phyloP scores from a whole-genome alignment of 1,284 basidiomycete species.

The Xerocomus amazonicus region DNA sequence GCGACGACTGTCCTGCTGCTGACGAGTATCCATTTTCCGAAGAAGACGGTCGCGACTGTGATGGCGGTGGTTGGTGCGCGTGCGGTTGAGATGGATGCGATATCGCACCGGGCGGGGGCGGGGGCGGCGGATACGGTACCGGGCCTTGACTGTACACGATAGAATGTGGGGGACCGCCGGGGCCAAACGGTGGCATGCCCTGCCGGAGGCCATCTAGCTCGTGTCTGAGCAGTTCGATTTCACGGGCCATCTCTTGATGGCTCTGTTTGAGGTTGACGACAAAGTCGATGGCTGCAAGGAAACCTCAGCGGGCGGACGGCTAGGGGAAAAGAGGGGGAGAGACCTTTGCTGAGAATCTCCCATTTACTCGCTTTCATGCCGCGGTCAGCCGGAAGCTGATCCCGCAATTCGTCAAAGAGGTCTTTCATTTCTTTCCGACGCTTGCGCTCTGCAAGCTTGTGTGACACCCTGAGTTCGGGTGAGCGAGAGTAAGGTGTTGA shows the following conservation, averaged over 20 bases:
- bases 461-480: slow-evolving; percentile 88
- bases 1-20: slow-evolving; percentile 30
- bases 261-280: slow-evolving; percentile 72
- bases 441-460: slow-evolving; percentile 94
- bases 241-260: slow-evolving; percentile 71
- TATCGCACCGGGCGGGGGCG: slow-evolving; percentile 35
- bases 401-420: slow-evolving; percentile 89
- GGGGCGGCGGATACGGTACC: slow-evolving; percentile 41
- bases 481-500: slow-evolving; percentile 88
- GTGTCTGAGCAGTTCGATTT: slow-evolving; percentile 73
- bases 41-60: slow-evolving; percentile 41
- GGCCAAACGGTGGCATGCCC: slow-evolving; percentile 52
- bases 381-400: slow-evolving; percentile 85
- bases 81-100: slow-evolving; percentile 39
- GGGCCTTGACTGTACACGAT: slow-evolving; percentile 51
- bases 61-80: slow-evolving; percentile 35
- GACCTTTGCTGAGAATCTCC: slow-evolving; percentile 94
- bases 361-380: slow-evolving; percentile 96
- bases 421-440: slow-evolving; percentile 97
- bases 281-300: slow-evolving; percentile 77
- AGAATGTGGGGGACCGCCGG: slow-evolving; percentile 48
- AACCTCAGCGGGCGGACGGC: slow-evolving; percentile 10
- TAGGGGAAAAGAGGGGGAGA: slow-evolving; percentile 33
- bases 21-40: slow-evolving; percentile 51
- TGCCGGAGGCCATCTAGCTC: slow-evolving; percentile 67